Evolutionary conservation across 192 early-diverging fungal genomes (phyloP), one percentile per base, ranked within the genome.

Genomic region (Umbelopsis sp.): DNA sequence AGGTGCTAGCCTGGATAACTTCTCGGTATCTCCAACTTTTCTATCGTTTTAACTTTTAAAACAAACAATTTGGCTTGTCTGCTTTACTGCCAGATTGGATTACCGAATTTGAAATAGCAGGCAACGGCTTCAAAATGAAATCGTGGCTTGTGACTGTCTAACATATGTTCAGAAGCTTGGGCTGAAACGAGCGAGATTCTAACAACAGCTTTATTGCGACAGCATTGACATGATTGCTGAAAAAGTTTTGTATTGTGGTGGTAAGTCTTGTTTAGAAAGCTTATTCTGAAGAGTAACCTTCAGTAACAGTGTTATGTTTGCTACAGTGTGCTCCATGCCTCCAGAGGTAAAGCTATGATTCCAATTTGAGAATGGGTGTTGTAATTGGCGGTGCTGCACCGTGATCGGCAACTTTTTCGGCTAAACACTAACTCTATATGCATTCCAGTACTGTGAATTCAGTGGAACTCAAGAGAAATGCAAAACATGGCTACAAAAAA

Each of bases 401-500:
- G 12, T 21, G 18, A 41, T 25, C 20, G 5, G 27, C 27, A 47
- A 52, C 21, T 71, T 68, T 71, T 68, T 18, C 12, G 6, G 18
- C 22, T 49, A 18, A 49, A 15, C 37, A 41, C 37, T 41, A 41
- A 45, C 27, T 45, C 45, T 67, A 46, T 27, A 6, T 46, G 49
- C 58, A 23, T 55, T 51, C 22, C 73, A 94, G 92, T 98, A 94
- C 81, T 98, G 96, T 83, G 94, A 94, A 84, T 95, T 92, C 67
- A 87, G 90, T n/a, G 88, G 91, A 25, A 90, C 92, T 18, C 78
- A 85, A 46, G 89, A 91, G 66, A 91, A 93, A 73, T 98, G 93
- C 80, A 90, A 93, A 71, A 70, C 82, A 53, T 95, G 93, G 93
- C 82, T 96, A 41, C 74, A 83, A 33, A 78, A 80, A 22, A 80